Base-by-base conservation (phyloP, 2,329 filamentous ascomycete genomes). In the Colletotrichum sublineola region DNA sequence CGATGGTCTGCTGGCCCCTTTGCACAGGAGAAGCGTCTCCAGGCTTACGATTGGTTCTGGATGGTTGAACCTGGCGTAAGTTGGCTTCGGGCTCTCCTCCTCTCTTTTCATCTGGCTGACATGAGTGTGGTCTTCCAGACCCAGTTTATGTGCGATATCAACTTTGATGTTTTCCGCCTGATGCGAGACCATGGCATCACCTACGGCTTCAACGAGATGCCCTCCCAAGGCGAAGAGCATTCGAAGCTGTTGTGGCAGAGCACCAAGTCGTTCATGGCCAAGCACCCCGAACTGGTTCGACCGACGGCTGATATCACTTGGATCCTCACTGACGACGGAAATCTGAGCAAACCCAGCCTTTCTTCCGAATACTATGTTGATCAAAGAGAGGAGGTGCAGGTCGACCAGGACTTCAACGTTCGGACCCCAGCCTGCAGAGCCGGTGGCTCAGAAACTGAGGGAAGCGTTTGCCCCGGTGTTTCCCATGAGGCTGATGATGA, bases 151-250 rank as follows among this genome's bases (percentile, higher is more conserved):
- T 88, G 87, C 73, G 81, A 88, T 73, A 89, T 97, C 74, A 90
- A 94, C 79, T 96, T 97, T 78, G 94, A 97, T 78, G 90, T 96
- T 40, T 97, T 97, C 84, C 89, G 91, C 58, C 95, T 92, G 84
- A 96, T 97, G 93, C 87, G 90, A 74, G 94, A 97, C 78, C 90
- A 94, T 80, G 91, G 94, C 79, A 93, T 96, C 79, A 93, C 91
- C 14, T 96, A 96, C 78, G 94, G 88, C 15, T 90, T 89, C 78
- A 89, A 86, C 71, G 85, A 86, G 77, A 83, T 84, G 33, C 82
- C 85, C 53, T 78, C 87, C 38, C 83, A 86, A 67, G 82, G 85
- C 64, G 82, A 82, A 7, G 80, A 82, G 40, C 80, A 84, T 14
- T 83, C 85, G 61, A 80, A 81, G 14, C 81, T 79, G 4, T 80